A percentile compares a stretch with the other conserved stretches of the same genome.
Conservation (phyloP, 2,329 filamentous ascomycete species). For the Beauveria sp. region DNA sequence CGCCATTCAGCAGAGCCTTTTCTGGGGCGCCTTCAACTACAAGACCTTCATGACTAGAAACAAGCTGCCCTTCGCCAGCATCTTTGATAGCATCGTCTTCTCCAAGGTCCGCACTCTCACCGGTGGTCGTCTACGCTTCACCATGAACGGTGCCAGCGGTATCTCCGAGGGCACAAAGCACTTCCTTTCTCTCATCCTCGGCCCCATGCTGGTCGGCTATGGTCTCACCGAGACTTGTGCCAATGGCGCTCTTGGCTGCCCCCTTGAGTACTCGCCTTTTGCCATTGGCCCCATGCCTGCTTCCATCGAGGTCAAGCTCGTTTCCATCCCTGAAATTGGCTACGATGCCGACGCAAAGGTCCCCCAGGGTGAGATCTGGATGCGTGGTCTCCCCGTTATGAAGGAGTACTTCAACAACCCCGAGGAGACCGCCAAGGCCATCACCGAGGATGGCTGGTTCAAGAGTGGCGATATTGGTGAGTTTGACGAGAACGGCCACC, state of each 20-base stretch:
- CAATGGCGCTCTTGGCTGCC: conserved; percentile 75
- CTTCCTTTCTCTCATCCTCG: conserved; percentile 87
- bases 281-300: conserved; percentile 73
- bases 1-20: conserved; percentile 65
- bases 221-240: conserved; percentile 90
- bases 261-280: conserved; percentile 71
- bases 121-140: conserved; percentile 78
- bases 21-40: conserved; percentile 57
- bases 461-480: conserved; percentile 94
- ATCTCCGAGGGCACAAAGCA: conserved; percentile 80
- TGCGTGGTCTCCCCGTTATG: conserved; percentile 69
- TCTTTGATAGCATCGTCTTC: conserved; percentile 82
- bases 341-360: conserved; percentile 68
- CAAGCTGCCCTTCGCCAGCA: conserved; percentile 55
- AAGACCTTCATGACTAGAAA: conserved; percentile 52
- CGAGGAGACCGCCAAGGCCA: conserved; percentile 70
- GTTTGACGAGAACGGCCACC: conserved; percentile 70
- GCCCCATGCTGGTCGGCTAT: conserved; percentile 91
- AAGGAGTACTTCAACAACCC: conserved; percentile 77
- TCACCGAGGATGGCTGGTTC: conserved; percentile 89
- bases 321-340: conserved; percentile 76
- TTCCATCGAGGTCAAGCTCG: conserved; percentile 81
- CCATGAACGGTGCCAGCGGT: conserved; percentile 90
- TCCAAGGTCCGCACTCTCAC: conserved; percentile 86
- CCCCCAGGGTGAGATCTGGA: conserved; percentile 86